These are phyloP conservation scores for Strobilomyces dryophilus DNA, from an alignment of 768 basidiomycete genomes.

Conservation along the genomic window DNA sequence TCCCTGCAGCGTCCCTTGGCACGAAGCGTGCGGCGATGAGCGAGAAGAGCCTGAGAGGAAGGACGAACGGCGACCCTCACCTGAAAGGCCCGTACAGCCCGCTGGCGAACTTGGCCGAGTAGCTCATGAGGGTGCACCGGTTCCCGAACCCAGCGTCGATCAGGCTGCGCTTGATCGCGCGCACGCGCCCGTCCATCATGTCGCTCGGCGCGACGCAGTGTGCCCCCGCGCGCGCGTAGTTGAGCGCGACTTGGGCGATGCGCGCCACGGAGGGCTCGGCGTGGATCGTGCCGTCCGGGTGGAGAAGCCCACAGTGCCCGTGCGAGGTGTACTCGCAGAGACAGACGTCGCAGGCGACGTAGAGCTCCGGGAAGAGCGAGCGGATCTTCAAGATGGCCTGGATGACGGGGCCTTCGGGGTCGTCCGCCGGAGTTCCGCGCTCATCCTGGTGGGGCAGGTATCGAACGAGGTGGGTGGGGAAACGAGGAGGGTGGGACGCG, in stretches of 20 bases:
- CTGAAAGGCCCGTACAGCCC: slow-evolving; percentile 94
- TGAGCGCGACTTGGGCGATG: slow-evolving; percentile 87
- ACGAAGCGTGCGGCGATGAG: background rate
- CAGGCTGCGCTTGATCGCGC: slow-evolving; percentile 80
- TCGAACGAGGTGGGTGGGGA: background rate
- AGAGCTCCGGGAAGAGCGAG: slow-evolving; percentile 72
- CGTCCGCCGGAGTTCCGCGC: slow-evolving; percentile 85
- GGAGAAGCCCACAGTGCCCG: slow-evolving; percentile 88
- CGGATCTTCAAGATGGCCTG: slow-evolving; percentile 81
- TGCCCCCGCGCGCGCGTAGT: slow-evolving; percentile 92
- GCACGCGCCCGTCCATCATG: slow-evolving; percentile 98
- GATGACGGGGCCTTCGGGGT: slow-evolving; percentile 87
- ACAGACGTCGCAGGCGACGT: slow-evolving; percentile 94
- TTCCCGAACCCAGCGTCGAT: slow-evolving; percentile 85
- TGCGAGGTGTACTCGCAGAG: slow-evolving; percentile 99
- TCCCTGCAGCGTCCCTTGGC: slow-evolving; percentile 94
- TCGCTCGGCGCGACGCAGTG: slow-evolving; percentile 98
- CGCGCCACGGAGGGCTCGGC: slow-evolving; percentile 76
- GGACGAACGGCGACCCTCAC: no score
- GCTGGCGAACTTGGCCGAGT: slow-evolving; percentile 97
- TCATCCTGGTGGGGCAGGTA: slow-evolving; percentile 52
- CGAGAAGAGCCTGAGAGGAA: background rate
- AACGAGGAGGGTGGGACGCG: slow-evolving; percentile 23
- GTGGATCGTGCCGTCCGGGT: slow-evolving; percentile 73
- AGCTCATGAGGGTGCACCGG: slow-evolving; percentile 90